A percentile compares a stretch with the other conserved stretches of the same genome.
Conservation (phyloP, 345 rosid genomes). For the Populus deltoides region DNA sequence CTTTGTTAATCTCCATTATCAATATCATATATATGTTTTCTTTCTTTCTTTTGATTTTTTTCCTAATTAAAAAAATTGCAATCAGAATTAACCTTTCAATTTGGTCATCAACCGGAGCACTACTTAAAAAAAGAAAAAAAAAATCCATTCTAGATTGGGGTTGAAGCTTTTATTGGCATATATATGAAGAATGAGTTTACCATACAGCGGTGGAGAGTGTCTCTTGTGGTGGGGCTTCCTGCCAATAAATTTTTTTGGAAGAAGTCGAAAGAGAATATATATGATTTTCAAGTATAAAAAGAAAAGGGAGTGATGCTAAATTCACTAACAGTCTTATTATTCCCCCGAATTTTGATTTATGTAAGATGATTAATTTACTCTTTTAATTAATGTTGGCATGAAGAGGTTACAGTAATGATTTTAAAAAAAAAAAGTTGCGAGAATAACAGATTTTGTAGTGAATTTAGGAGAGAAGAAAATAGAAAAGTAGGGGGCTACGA, state of each 20-base stretch:
- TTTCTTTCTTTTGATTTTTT: not conserved
- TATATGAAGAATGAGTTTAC: not conserved
- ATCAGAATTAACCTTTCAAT: not conserved
- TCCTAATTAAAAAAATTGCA: not conserved
- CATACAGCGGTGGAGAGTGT: not conserved
- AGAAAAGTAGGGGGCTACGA: not conserved
- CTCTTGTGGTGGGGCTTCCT: slow-evolving; percentile 3
- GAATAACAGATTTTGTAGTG: too few species aligned
- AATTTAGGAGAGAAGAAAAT: too few species aligned
- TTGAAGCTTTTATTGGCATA: not conserved
- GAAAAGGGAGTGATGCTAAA: not conserved
- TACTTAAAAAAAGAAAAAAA: too few species aligned
- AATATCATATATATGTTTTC: too few species aligned
- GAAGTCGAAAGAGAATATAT: too few species aligned
- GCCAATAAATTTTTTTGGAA: too few species aligned
- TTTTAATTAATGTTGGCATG: too few species aligned
- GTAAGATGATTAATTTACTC: too few species aligned
- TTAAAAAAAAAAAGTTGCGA: too few species aligned
- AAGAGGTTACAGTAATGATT: too few species aligned
- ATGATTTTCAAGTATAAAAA: not conserved
- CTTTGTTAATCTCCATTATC: not conserved
- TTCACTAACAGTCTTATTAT: too few species aligned
- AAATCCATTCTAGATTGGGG: not conserved
- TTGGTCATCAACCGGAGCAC: not conserved
- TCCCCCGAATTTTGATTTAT: too few species aligned